Percentiles rank a stretch among this genome's conserved stretches.
Conservation (phyloP, 805 yeast genomes). For the Diddensiella santjacobensis region DNA sequence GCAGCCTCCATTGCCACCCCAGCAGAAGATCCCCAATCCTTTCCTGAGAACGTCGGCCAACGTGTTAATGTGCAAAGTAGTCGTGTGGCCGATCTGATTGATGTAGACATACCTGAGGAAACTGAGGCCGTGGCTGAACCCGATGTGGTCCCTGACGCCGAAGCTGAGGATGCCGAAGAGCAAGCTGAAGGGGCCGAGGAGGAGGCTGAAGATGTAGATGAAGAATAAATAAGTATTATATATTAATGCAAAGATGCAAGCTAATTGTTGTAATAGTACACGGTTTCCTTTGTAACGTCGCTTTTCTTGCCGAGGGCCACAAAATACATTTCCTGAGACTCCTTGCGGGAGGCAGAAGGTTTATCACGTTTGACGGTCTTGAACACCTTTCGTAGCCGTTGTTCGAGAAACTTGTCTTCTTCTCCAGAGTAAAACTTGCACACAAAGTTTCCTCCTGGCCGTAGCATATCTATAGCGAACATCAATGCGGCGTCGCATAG, state of each 20-base stretch:
- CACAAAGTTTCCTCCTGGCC: conserved; percentile 66
- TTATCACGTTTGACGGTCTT: conserved; percentile 62
- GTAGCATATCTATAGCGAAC: conserved; percentile 66
- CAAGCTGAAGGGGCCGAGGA: conserved; percentile 23
- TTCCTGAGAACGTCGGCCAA: conserved; percentile 33
- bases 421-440: conserved; percentile 84
- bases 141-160: conserved; percentile 25
- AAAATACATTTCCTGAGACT: conserved; percentile 80
- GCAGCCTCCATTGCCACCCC: conserved; percentile 60
- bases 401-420: conserved; percentile 66
- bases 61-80: conserved; percentile 18
- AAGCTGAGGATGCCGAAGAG: conserved; percentile 16
- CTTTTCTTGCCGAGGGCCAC: conserved; percentile 54
- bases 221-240: conserved; percentile 9
- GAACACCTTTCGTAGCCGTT: conserved; percentile 56
- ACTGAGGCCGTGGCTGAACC: too few species aligned
- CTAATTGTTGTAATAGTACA: conserved; percentile 9
- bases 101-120: conserved; percentile 34
- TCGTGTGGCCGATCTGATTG: conserved; percentile 37
- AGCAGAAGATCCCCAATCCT: conserved; percentile 32
- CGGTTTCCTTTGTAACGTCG: conserved; percentile 21
- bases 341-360: conserved; percentile 75
- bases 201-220: conserved; percentile 23
- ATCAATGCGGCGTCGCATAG: conserved; percentile 87
- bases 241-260: background rate